phyloP scores from a whole-genome alignment of 2,329 filamentous ascomycete species.

The Lachnellula occidentalis region DNA sequence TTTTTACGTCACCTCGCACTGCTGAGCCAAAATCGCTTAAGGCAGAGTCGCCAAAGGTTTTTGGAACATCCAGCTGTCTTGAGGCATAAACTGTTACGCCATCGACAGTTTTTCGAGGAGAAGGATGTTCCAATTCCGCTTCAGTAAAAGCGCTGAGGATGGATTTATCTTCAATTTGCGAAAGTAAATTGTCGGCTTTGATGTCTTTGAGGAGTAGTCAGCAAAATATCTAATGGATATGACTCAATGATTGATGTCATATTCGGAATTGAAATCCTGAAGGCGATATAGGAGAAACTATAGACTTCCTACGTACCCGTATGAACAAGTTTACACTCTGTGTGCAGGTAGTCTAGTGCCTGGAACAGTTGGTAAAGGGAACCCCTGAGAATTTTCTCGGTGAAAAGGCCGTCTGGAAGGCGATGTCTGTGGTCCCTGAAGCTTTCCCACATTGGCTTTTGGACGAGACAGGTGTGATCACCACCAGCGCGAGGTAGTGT shows the following conservation, averaged over 20 bases:
- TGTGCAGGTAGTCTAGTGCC: slow-evolving; percentile 41
- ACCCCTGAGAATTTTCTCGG: slow-evolving; percentile 31
- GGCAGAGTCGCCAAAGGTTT: slow-evolving; percentile 30
- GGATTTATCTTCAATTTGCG: slow-evolving; percentile 31
- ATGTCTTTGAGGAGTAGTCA: slow-evolving; percentile 31
- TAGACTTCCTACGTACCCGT: slow-evolving; percentile 32
- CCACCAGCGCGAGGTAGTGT: slow-evolving; percentile 33
- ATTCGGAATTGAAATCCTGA: too few species aligned
- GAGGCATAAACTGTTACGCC: slow-evolving; percentile 39
- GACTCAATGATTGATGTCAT: too few species aligned
- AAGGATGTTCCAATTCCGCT: slow-evolving; percentile 35
- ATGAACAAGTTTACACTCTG: slow-evolving; percentile 40
- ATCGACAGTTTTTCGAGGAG: slow-evolving; percentile 37
- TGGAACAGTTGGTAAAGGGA: slow-evolving; percentile 34
- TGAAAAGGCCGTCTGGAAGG: slow-evolving; percentile 27
- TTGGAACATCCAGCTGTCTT: slow-evolving; percentile 33
- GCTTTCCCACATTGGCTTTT: slow-evolving; percentile 40
- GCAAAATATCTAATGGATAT: neutral
- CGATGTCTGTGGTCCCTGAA: slow-evolving; percentile 34
- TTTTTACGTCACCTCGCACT: slow-evolving; percentile 32
- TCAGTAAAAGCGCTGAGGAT: slow-evolving; percentile 36
- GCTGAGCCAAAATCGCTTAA: slow-evolving; percentile 47
- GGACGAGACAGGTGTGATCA: slow-evolving; percentile 34
- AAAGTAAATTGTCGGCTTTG: slow-evolving; percentile 44
- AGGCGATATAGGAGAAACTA: neutral